Conservation (phyloP, 192 early-diverging fungal genomes). For the Umbelopsis sp. region DNA sequence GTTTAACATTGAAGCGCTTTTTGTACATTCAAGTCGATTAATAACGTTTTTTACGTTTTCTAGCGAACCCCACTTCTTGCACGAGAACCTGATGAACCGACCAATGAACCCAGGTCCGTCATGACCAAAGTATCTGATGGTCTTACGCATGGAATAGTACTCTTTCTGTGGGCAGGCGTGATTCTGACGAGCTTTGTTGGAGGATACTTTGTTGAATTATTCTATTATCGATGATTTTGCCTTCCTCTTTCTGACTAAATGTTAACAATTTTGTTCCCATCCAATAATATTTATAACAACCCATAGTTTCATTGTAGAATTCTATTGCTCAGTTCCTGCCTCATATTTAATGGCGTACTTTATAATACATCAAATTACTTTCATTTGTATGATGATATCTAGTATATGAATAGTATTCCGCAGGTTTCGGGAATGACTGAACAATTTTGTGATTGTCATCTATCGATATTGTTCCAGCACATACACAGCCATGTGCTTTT, state of each 20-base stretch:
- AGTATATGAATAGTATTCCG: neutral
- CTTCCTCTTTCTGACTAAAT: neutral
- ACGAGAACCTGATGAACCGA: neutral
- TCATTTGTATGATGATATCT: neutral
- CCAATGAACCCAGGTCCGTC: neutral
- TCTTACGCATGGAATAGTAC: neutral
- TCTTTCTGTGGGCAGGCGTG: neutral
- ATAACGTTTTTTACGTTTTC: too few species aligned
- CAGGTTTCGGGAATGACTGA: neutral
- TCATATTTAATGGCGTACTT: neutral
- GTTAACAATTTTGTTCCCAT: too few species aligned
- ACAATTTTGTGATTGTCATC: neutral
- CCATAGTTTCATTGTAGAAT: neutral
- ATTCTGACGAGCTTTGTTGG: neutral
- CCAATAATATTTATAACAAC: too few species aligned
- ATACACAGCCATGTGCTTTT: neutral
- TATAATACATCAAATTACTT: neutral
- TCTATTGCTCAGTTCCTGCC: neutral
- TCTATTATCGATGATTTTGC: constrained; percentile 6
- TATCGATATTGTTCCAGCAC: neutral
- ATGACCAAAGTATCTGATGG: neutral
- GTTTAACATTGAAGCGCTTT: neutral
- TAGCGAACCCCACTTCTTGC: constrained; percentile 5
- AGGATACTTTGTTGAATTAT: neutral
- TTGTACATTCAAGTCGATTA: neutral